These are phyloP conservation scores for Gyromitra esculenta DNA, from an alignment of 2,329 filamentous ascomycete species.

Conservation along the genomic window DNA sequence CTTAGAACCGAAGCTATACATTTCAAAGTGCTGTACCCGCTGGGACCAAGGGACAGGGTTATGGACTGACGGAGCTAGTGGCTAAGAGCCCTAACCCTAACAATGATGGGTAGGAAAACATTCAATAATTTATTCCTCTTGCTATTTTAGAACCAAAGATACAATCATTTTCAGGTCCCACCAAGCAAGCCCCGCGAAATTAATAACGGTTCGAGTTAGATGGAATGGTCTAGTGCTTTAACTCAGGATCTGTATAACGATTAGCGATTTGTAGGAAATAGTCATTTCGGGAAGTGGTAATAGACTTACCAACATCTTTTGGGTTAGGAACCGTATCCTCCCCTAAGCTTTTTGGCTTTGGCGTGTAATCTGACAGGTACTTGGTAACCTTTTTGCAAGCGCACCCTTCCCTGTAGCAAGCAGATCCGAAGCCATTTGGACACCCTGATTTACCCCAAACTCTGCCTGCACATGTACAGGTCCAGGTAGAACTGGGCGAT, in stretches of 20 bases:
- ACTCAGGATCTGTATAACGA: conserved; percentile 6
- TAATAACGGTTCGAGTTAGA: neutral
- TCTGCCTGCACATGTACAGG: conserved; percentile 33
- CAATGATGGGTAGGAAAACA: neutral
- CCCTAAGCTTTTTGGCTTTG: conserved; percentile 19
- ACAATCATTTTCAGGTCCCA: neutral
- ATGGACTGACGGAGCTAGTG: neutral
- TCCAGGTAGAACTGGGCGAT: conserved; percentile 27
- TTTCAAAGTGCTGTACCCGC: too few relatives aligned
- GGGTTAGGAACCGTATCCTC: too few relatives aligned
- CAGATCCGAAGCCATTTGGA: conserved; percentile 31
- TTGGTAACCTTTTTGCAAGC: conserved; percentile 33
- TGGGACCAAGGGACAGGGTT: neutral
- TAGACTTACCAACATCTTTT: neutral
- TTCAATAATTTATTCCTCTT: neutral
- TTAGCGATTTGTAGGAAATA: conserved; percentile 4
- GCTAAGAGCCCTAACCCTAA: neutral
- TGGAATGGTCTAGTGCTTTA: conserved; percentile 19
- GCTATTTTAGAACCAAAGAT: neutral
- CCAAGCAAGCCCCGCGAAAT: neutral
- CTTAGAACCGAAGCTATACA: too few relatives aligned
- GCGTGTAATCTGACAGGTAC: conserved; percentile 38
- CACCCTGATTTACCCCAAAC: conserved; percentile 37
- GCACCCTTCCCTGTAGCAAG: conserved; percentile 21
- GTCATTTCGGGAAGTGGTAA: neutral